phyloP scores from a whole-genome alignment of 192 early-diverging fungal genomes.

The Allomyces macrogynus region DNA sequence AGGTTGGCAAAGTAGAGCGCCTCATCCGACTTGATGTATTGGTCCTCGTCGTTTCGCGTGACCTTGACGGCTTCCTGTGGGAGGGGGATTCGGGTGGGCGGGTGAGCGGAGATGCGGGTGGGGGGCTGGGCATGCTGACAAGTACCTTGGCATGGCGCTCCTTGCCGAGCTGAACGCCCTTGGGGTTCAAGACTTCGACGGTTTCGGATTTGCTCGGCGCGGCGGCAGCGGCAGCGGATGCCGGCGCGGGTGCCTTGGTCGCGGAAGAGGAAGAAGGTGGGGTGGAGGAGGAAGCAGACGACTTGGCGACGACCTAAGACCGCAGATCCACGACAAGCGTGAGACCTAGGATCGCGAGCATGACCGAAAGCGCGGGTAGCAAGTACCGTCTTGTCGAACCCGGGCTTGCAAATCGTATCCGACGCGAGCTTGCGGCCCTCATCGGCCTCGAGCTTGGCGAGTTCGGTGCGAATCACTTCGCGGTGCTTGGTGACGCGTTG shows the following conservation, averaged over 20 bases:
- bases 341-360: too few relatives aligned
- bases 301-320: too few relatives aligned
- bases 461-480: slow-evolving; percentile 10
- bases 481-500: not conserved
- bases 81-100: not conserved
- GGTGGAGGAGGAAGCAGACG: not conserved
- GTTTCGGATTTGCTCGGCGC: slow-evolving; percentile 12
- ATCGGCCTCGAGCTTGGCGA: slow-evolving; percentile 33
- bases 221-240: not conserved
- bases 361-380: not conserved
- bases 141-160: slow-evolving; percentile 9
- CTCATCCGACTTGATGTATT: slow-evolving; percentile 26
- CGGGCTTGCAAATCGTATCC: slow-evolving; percentile 41
- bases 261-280: slow-evolving; percentile 10
- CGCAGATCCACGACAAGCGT: too few relatives aligned
- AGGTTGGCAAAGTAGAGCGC: slow-evolving; percentile 35
- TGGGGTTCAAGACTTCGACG: slow-evolving; percentile 43
- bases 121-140: too few relatives aligned
- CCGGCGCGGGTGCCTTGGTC: slow-evolving; percentile 14
- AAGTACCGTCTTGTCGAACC: slow-evolving; percentile 46
- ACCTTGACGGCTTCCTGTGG: not conserved
- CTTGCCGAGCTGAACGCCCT: slow-evolving; percentile 7
- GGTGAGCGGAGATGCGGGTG: not conserved
- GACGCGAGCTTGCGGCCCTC: slow-evolving; percentile 45
- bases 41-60: slow-evolving; percentile 28